Base-by-base conservation (phyloP, 352 stramenopile species). In the Phytophthora cactorum region DNA sequence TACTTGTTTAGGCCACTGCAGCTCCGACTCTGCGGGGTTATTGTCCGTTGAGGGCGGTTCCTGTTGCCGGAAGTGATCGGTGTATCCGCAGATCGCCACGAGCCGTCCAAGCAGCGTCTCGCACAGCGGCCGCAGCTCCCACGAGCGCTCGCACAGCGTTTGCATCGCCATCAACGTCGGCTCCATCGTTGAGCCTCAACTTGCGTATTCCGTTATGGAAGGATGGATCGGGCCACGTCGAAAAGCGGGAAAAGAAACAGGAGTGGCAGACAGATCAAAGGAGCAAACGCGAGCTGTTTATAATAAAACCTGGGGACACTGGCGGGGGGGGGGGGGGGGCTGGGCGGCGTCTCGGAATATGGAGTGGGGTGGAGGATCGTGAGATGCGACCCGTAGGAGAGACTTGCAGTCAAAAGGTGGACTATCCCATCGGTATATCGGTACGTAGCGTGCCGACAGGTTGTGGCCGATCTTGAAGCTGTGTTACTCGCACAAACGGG, bases 41-140 rank as follows among this genome's bases (percentile, higher is more conserved):
- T 39, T 50, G 59, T 74, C 69, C 14, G 54, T 46, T 36, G 51
- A 34, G 11, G 39, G 32, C 6, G 41, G 29, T 25, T 73, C 47
- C 27, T 72, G 74, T 51, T 54, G 51, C 6, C 50, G 61, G 45
- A 75, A 70, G 45, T 68, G 70, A 41, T 75, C 66, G 11, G 70
- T 78, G 43, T 78, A 78, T 56, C 60, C 63, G 38, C 74, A 78
- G 36, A 79, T 72, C 22, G 68, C 72, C 47, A 70, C 72, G 39
- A 82, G 59, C 1, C 74, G 70, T 5, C 57, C 64, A 15, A 79
- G 34, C 17, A 82, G 52, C 58, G 57, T 70, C 63, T 77, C 74
- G 58, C 70, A 70, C 52, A 79, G 60, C 28, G 71, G 70, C 22
- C 53, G 74, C 60, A 82, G 47, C 63, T 82, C 74, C 63, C 67